Base-by-base conservation (phyloP, 2,329 filamentous ascomycete genomes). In the Colletotrichum scovillei region DNA sequence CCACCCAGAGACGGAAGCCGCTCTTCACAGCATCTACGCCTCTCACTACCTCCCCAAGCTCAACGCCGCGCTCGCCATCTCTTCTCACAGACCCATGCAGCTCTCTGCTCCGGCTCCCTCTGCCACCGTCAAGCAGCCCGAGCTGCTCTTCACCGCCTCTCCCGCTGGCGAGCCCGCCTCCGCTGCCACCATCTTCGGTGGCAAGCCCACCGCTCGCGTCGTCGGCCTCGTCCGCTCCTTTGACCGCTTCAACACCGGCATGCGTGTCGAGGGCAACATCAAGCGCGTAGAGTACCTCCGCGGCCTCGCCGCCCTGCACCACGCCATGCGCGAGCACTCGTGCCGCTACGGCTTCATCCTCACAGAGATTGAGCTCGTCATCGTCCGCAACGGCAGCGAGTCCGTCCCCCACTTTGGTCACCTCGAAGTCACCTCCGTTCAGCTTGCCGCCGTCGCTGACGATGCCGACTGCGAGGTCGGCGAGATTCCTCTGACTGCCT, bases 331-430 rank as follows among this genome's bases (percentile, higher is more conserved):
- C 82, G 95, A 97, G 84, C 94, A 98, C 84, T 92, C 92, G 76
- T 97, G 94, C 81, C 92, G 96, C 72, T 98, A 98, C 82, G 96
- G 96, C 67, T 98, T 98, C 87, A 96, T 98, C 82, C 91, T 98
- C 80, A 98, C 95, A 1, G 96, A 98, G 84, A 98, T 98, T 78
- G 96, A 98, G 84, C 91, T 98, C 9, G 92, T 98, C 52, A 92
- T 97, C 77, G 95, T 98, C 1, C 94, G 95, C 78, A 94, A 93
- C 76, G 95, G 95, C 65, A 90, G 81, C 77, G 92, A 88, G 78
- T 84, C 88, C 53, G 91, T 91, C 1, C 95, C 95, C 0, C 92
- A 95, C 81, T 98, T 98, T 79, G 95, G 96, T n/a, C 94, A 92
- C 82, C 86, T 98, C 5, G 95, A 98, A 82, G 88, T 97, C 32